phyloP scores from a whole-genome alignment of 345 rosid species.

The Salix udensis region DNA sequence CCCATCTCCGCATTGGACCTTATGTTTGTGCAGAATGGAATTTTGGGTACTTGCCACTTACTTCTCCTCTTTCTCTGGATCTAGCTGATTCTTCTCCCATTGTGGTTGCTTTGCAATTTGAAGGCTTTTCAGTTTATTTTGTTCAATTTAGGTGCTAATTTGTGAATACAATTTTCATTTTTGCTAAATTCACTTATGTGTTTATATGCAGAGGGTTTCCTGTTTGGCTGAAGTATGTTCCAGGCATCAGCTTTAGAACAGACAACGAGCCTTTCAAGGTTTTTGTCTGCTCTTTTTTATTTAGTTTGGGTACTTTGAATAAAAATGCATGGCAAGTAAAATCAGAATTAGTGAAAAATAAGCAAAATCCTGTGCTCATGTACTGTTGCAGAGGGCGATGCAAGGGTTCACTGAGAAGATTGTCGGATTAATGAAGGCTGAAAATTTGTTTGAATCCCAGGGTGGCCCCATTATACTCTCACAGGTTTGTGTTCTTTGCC shows the following conservation, averaged over 20 bases:
- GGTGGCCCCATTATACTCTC: constrained; percentile 98
- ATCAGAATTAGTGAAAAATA: background rate
- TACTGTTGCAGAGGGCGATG: constrained; percentile 78
- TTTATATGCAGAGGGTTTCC: constrained; percentile 77
- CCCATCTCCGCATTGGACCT: constrained; percentile 97
- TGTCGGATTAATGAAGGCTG: constrained; percentile 91
- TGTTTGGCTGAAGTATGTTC: constrained; percentile 98
- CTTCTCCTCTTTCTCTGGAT: constrained; percentile 20
- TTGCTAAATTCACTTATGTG: constrained; percentile 16
- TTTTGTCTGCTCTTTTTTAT: constrained; percentile 2
- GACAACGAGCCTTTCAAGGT: constrained; percentile 99
- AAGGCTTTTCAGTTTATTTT: too few species aligned
- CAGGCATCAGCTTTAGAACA: constrained; percentile 96
- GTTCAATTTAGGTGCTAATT: background rate
- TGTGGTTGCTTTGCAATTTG: background rate
- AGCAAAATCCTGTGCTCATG: constrained; percentile 7
- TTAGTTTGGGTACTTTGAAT: background rate
- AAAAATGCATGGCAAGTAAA: constrained; percentile 1
- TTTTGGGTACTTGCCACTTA: constrained; percentile 64
- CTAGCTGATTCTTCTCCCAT: constrained; percentile 10
- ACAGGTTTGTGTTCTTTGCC: constrained; percentile 50
- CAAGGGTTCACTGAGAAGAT: constrained; percentile 90
- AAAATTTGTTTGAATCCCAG: constrained; percentile 85
- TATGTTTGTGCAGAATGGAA: constrained; percentile 99
- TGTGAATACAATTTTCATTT: background rate